Conservation (phyloP, 2,329 filamentous ascomycete genomes). For the Colletotrichum cordylinicola region DNA sequence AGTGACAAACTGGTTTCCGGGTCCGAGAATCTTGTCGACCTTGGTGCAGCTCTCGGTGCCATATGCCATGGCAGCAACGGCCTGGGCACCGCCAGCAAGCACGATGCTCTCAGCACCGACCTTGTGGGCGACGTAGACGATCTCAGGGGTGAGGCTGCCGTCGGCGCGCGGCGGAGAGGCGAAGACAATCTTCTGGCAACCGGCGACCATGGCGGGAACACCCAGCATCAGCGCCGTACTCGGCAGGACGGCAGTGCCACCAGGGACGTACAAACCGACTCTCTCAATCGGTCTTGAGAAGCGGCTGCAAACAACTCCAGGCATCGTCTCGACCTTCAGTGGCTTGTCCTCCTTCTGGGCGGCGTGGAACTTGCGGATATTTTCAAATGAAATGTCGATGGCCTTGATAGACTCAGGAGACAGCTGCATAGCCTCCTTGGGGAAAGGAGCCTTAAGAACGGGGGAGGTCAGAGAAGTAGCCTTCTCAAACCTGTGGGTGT, state of each 20-base stretch:
- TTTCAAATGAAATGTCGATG: conserved; percentile 94
- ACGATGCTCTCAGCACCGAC: conserved; percentile 96
- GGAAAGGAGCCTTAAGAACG: conserved; percentile 89
- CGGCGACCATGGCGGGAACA: conserved; percentile 96
- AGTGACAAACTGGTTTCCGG: conserved; percentile 98
- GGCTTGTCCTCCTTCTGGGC: conserved; percentile 87
- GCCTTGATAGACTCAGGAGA: conserved; percentile 83
- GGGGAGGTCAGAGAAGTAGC: conserved; percentile 89
- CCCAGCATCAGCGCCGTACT: conserved; percentile 98
- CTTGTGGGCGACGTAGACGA: conserved; percentile 97
- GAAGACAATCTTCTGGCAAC: conserved; percentile 92
- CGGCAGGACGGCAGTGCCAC: conserved; percentile 94
- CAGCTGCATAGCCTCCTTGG: conserved; percentile 79
- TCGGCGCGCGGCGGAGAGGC: conserved; percentile 90
- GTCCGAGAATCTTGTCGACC: conserved; percentile 98
- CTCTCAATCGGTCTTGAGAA: conserved; percentile 92
- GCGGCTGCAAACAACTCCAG: conserved; percentile 91
- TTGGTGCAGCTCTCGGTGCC: conserved; percentile 93
- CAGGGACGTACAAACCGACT: conserved; percentile 95
- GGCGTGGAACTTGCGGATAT: conserved; percentile 92
- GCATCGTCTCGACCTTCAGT: conserved; percentile 94
- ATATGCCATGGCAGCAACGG: conserved; percentile 95
- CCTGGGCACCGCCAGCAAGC: conserved; percentile 92
- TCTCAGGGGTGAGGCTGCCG: conserved; percentile 91
- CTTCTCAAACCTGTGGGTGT: conserved; percentile 98